Conservation (phyloP, 306 rosid genomes). For the Cicer bijugum region DNA sequence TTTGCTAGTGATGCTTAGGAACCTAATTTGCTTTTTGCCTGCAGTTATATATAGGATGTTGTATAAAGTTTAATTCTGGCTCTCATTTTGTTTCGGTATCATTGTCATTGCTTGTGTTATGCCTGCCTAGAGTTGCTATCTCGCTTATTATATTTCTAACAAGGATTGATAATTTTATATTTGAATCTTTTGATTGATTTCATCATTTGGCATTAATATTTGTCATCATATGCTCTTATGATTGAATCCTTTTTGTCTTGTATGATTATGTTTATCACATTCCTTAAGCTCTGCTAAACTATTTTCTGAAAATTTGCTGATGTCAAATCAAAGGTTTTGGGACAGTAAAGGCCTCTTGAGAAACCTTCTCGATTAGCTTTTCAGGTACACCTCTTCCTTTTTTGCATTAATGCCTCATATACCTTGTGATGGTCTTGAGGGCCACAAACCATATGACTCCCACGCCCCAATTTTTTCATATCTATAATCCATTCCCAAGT, state of each 20-base stretch:
- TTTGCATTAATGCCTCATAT: not conserved
- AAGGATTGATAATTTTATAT: constrained; percentile 20
- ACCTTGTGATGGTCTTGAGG: not conserved
- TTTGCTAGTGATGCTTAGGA: constrained; percentile 33
- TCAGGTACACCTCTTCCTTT: not conserved
- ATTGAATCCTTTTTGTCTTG: not conserved
- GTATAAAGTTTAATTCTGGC: constrained; percentile 38
- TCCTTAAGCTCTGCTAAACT: constrained; percentile 4
- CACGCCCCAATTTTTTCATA: not conserved
- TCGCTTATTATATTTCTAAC: constrained; percentile 45
- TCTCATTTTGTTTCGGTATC: constrained; percentile 30
- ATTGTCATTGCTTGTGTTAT: constrained; percentile 37
- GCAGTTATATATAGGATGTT: constrained; percentile 29
- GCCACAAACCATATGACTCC: not conserved
- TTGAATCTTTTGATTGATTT: constrained; percentile 37
- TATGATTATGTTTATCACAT: constrained; percentile 20
- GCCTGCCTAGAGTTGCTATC: constrained; percentile 26
- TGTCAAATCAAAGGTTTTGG: constrained; percentile 11
- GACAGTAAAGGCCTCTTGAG: not conserved
- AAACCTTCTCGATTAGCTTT: not conserved
- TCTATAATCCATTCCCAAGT: not conserved
- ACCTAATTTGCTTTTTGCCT: constrained; percentile 37
- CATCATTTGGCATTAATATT: constrained; percentile 24
- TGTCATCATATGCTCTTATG: constrained; percentile 32
- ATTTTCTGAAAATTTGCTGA: constrained; percentile 11